phyloP scores from a whole-genome alignment of 148 eudicot species.

The Chenopodium album region DNA sequence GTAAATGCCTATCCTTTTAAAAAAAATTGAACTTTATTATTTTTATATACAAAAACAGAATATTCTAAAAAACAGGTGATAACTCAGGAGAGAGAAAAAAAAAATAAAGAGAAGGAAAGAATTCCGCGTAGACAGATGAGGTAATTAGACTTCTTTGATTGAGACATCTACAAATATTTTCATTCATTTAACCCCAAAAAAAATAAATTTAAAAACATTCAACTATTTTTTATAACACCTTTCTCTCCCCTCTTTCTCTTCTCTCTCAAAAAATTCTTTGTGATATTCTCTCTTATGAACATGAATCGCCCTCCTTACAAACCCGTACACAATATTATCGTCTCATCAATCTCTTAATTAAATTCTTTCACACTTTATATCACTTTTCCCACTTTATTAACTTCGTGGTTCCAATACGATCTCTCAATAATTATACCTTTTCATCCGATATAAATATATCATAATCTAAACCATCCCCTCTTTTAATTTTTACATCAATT shows the following conservation, averaged over 20 bases:
- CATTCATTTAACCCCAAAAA: not conserved
- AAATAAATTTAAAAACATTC: not conserved
- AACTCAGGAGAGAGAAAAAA: not conserved
- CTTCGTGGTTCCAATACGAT: no score
- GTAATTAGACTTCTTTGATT: slow-evolving; percentile 8
- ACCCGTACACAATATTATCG: no score
- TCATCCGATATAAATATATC: not conserved
- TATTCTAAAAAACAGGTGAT: slow-evolving; percentile 11
- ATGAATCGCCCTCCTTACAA: not conserved
- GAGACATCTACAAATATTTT: not conserved
- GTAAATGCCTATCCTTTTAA: not conserved
- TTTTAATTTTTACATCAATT: no score
- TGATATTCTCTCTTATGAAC: not conserved
- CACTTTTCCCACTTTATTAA: not conserved
- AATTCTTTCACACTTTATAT: slow-evolving; percentile 40
- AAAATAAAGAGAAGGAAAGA: not conserved
- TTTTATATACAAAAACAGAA: not conserved
- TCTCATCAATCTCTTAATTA: no score
- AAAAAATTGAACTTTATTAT: no score
- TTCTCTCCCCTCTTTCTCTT: not conserved
- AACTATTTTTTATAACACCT: not conserved
- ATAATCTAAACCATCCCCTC: not conserved
- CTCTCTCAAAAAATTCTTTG: not conserved
- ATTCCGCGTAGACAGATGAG: slow-evolving; percentile 80
- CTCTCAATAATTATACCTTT: not conserved